These are phyloP conservation scores for Leccinum imitatum DNA, from an alignment of 768 basidiomycete species.

Conservation along the genomic window DNA sequence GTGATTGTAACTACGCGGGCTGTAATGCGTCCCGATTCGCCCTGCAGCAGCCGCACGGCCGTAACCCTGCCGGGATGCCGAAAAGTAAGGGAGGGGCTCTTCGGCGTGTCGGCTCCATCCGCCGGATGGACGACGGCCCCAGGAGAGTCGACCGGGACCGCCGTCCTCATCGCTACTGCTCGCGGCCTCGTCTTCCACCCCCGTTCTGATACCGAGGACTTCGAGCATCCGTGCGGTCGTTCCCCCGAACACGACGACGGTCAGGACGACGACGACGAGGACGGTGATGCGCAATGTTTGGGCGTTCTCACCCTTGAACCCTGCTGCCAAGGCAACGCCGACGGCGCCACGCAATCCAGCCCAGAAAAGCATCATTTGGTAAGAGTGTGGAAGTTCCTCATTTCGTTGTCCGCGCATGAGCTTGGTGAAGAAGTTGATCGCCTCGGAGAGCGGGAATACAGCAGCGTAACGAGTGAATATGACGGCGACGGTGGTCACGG, in stretches of 20 bases:
- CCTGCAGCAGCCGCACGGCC: conserved; percentile 35
- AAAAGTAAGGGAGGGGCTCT: conserved; percentile 42
- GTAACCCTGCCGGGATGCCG: conserved; percentile 25
- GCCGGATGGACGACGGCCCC: conserved; percentile 34
- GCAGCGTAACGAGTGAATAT: conserved; percentile 94
- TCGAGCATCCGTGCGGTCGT: conserved; percentile 98
- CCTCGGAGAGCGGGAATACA: conserved; percentile 92
- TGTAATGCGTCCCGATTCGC: conserved; percentile 61
- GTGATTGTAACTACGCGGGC: conserved; percentile 58
- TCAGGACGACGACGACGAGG: conserved; percentile 92
- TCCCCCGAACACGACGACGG: conserved; percentile 92
- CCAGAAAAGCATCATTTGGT: conserved; percentile 99
- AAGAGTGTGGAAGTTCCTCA: conserved; percentile 94
- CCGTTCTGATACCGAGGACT: conserved; percentile 92
- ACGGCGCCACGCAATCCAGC: conserved; percentile 96
- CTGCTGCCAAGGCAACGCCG: conserved; percentile 94
- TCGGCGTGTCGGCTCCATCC: conserved; percentile 47
- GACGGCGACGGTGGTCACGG: conserved; percentile 88
- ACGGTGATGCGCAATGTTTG: conserved; percentile 91
- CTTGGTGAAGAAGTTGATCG: conserved; percentile 89
- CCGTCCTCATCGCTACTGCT: conserved; percentile 52
- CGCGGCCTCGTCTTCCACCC: conserved; percentile 90
- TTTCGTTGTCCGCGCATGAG: conserved; percentile 82
- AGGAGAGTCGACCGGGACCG: conserved; percentile 30
- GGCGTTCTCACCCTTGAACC: conserved; percentile 92